Evolutionary conservation across 768 basidiomycete species (phyloP).

Genomic region (Kwoniella sp.): DNA sequence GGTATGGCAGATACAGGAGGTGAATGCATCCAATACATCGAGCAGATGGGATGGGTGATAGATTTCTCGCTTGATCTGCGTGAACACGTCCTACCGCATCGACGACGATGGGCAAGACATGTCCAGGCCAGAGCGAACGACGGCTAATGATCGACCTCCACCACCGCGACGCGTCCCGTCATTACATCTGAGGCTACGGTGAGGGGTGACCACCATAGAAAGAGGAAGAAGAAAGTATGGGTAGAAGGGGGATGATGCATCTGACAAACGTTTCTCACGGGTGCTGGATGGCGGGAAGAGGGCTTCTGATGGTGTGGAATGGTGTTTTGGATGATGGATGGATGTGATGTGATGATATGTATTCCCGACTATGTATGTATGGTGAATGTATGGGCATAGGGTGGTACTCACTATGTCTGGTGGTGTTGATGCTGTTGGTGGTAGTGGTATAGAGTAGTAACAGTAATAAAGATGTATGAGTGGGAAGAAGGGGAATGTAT

Average conservation of each 20-base stretch:
- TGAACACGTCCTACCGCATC: neutral
- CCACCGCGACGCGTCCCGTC: slow-evolving; percentile 22
- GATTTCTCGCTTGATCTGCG: too few species aligned
- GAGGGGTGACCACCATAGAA: neutral
- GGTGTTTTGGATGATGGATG: slow-evolving; percentile 4
- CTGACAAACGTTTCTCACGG: neutral
- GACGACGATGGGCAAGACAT: neutral
- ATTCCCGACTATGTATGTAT: slow-evolving; percentile 7
- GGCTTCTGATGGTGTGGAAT: slow-evolving; percentile 12
- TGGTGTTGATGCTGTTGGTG: slow-evolving; percentile 9
- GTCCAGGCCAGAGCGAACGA: neutral
- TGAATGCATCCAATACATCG: too few species aligned
- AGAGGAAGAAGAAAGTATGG: neutral
- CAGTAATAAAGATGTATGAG: slow-evolving; percentile 8
- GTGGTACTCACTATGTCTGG: slow-evolving; percentile 15
- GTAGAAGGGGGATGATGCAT: neutral
- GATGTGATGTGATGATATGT: neutral
- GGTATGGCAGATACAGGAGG: too few species aligned
- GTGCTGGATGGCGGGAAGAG: slow-evolving; percentile 3
- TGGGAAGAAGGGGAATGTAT: slow-evolving; percentile 12
- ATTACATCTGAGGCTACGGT: slow-evolving; percentile 9
- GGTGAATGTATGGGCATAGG: neutral
- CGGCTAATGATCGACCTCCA: slow-evolving; percentile 18
- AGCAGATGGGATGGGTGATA: too few species aligned
- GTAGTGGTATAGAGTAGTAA: slow-evolving; percentile 5